Percentiles rank a stretch among this genome's conserved stretches.
Conservation (phyloP, 371 early-diverging fungal genomes). For the Globomyces sp. region DNA sequence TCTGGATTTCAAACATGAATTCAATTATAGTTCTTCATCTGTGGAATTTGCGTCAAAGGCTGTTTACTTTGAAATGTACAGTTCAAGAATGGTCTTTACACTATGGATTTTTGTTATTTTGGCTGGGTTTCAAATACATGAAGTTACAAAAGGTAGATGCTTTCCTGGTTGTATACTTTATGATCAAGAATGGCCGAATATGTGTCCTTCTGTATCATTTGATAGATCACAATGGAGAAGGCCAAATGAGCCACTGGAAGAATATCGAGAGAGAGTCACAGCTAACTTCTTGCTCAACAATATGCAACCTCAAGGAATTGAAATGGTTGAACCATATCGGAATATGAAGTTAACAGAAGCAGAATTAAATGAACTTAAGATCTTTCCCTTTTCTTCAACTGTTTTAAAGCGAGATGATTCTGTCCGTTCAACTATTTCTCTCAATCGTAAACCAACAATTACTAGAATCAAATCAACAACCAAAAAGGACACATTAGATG, state of each 20-base stretch:
- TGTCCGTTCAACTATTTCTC: neutral
- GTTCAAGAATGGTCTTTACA: constrained; percentile 12
- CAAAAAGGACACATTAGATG: neutral
- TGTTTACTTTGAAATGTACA: constrained; percentile 13
- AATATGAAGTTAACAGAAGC: constrained; percentile 1
- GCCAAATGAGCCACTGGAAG: neutral
- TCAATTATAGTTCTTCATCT: too few species aligned
- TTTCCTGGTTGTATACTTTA: constrained; percentile 18
- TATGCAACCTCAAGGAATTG: neutral
- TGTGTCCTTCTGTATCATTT: constrained; percentile 17
- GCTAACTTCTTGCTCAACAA: neutral
- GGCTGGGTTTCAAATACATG: neutral
- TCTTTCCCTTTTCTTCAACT: neutral
- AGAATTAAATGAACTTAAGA: constrained; percentile 3
- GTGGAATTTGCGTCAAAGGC: too few species aligned
- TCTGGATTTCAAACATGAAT: too few species aligned
- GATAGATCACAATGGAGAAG: constrained; percentile 14
- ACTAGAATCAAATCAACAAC: neutral
- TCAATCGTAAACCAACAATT: constrained; percentile 6
- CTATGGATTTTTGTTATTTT: constrained; percentile 11
- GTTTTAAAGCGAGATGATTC: neutral
- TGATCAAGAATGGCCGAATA: constrained; percentile 18
- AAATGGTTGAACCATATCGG: neutral
- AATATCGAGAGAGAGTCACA: constrained; percentile 4
- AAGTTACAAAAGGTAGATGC: constrained; percentile 6